A percentile compares a stretch with the other conserved stretches of the same genome.
phyloP scores from a whole-genome alignment of 1,284 basidiomycete species.

The Exsudoporus floridanus region DNA sequence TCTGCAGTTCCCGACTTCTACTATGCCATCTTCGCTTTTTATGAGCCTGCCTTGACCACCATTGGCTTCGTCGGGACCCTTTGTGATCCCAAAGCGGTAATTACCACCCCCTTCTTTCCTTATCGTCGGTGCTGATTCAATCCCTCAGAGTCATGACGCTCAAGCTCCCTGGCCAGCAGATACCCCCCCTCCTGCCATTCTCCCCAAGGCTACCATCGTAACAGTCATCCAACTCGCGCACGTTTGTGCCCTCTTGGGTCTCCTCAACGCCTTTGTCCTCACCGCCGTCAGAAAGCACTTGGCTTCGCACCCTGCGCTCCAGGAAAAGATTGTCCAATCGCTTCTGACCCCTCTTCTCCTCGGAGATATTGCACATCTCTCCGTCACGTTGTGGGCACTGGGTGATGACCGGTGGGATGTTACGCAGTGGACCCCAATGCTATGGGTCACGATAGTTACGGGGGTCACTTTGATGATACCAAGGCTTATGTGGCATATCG shows the following conservation, averaged over 20 bases:
- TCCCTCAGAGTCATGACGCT: conserved; percentile 58
- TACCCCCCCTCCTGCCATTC: conserved; percentile 44
- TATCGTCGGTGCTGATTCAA: conserved; percentile 8
- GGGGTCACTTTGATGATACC: conserved; percentile 67
- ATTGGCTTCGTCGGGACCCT: conserved; percentile 64
- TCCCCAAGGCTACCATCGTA: conserved; percentile 64
- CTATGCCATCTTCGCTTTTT: conserved; percentile 68
- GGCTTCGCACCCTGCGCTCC: conserved; percentile 54
- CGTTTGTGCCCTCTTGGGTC: conserved; percentile 68
- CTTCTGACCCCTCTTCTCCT: conserved; percentile 65
- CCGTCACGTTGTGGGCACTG: conserved; percentile 68
- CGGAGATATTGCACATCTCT: conserved; percentile 65
- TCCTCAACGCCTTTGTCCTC: conserved; percentile 67
- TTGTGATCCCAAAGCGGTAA: conserved; percentile 65
- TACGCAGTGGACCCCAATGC: conserved; percentile 59
- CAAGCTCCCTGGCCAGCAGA: conserved; percentile 69
- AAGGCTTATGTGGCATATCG: conserved; percentile 67
- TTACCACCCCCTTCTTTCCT: conserved; percentile 4
- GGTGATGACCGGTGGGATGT: conserved; percentile 65
- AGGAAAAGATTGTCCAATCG: conserved; percentile 65
- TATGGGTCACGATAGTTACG: conserved; percentile 64
- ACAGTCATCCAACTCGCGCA: conserved; percentile 71
- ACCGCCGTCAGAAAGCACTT: conserved; percentile 59
- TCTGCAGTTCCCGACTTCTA: conserved; percentile 71
- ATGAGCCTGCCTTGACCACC: conserved; percentile 67